Percentiles rank a stretch among this genome's conserved stretches.
phyloP scores from a whole-genome alignment of 148 eudicot species.

The Cornus kousa region DNA sequence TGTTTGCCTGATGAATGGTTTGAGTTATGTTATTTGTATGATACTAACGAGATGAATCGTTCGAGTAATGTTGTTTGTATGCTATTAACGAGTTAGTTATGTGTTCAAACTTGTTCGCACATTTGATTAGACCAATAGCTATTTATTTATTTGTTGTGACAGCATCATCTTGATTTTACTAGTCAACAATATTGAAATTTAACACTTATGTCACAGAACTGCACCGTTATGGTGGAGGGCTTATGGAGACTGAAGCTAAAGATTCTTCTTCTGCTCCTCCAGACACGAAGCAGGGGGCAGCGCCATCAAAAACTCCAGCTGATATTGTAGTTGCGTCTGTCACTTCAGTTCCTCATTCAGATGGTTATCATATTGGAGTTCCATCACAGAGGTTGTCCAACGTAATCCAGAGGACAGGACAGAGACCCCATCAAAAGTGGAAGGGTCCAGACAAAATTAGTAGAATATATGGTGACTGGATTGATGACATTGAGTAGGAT shows the following conservation, averaged over 20 bases:
- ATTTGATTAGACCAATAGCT: not conserved
- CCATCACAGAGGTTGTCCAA: constrained; percentile 58
- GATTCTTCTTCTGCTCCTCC: constrained; percentile 25
- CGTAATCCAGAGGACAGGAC: constrained; percentile 48
- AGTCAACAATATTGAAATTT: not conserved
- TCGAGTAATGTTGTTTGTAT: not conserved
- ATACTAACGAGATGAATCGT: not conserved
- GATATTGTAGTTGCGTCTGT: constrained; percentile 24
- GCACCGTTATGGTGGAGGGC: constrained; percentile 45
- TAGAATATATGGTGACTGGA: constrained; percentile 93
- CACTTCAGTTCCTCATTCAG: constrained; percentile 31
- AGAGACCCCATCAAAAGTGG: constrained; percentile 65
- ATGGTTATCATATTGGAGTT: constrained; percentile 37
- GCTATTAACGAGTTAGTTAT: not conserved
- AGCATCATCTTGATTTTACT: not conserved
- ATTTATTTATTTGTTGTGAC: no score
- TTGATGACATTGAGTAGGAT: constrained; percentile 56
- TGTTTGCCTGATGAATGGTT: not conserved
- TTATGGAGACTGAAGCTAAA: constrained; percentile 26
- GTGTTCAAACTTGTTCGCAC: not conserved
- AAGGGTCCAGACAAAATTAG: constrained; percentile 94
- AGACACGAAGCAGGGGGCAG: constrained; percentile 34
- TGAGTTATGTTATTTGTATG: not conserved
- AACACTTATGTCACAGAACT: constrained; percentile 28
- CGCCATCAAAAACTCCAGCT: constrained; percentile 25